Evolutionary conservation across 2,329 filamentous ascomycete genomes (phyloP).

Genomic region (Pseudogymnoascus sp.): DNA sequence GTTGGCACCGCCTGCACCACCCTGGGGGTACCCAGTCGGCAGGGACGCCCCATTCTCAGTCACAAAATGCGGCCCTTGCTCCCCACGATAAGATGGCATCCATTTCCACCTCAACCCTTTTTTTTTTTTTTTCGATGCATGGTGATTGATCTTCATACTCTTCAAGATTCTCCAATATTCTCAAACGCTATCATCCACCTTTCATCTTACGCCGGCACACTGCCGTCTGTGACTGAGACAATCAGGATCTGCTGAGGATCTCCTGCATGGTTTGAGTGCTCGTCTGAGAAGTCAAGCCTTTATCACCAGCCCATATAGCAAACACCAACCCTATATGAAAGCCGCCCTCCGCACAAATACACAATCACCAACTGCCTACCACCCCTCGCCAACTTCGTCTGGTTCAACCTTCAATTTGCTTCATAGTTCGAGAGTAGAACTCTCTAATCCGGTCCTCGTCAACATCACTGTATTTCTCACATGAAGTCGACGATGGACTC

Average conservation of each 20-base stretch:
- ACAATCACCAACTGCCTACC: not conserved
- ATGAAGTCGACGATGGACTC: not conserved
- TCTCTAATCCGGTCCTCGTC: not conserved
- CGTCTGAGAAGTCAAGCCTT: not conserved
- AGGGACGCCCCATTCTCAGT: conserved; percentile 2
- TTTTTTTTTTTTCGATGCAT: not conserved
- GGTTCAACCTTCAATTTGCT: not conserved
- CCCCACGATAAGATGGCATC: conserved; percentile 6
- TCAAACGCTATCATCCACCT: not conserved
- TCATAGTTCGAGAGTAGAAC: not conserved
- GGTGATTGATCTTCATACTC: conserved; percentile 2
- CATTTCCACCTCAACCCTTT: conserved; percentile 7
- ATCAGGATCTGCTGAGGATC: not conserved
- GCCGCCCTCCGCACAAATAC: not conserved
- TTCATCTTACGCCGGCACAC: not conserved
- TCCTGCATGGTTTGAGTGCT: not conserved
- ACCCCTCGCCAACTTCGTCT: not conserved
- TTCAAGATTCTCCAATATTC: not conserved
- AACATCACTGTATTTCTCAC: not conserved
- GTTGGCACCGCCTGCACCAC: conserved; percentile 1
- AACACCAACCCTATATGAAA: conserved; percentile 3
- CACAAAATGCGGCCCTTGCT: not conserved
- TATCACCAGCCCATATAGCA: not conserved
- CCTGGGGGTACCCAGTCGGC: not conserved
- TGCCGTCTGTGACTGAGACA: not conserved